A percentile compares a stretch with the other conserved stretches of the same genome.
Conservation (phyloP, 495 filamentous ascomycete species). For the Penicillium ochrochloron region DNA sequence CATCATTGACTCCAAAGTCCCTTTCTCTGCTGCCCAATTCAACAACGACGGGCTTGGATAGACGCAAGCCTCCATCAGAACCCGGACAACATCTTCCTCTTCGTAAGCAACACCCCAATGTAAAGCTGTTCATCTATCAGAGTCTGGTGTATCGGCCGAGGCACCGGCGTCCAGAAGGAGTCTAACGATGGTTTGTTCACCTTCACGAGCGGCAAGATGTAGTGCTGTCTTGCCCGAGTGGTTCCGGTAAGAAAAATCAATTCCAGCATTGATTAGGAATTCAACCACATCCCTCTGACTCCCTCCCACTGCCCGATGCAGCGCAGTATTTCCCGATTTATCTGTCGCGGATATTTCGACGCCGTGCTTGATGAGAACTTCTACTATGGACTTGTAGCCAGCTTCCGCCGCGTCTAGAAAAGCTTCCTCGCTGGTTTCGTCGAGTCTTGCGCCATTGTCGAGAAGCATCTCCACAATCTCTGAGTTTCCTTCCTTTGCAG, state of each 20-base stretch:
- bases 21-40: too few relatives aligned
- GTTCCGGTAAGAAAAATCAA: constrained; percentile 7
- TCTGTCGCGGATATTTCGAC: constrained; percentile 5
- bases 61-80: constrained; percentile 4
- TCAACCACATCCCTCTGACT: constrained; percentile 8
- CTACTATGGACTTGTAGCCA: constrained; percentile 3
- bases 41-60: not conserved
- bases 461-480: not conserved
- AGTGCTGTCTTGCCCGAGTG: constrained; percentile 1
- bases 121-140: constrained; percentile 7
- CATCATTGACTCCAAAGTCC: too few relatives aligned
- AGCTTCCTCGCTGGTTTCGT: constrained; percentile 5
- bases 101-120: constrained; percentile 10
- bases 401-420: constrained; percentile 11
- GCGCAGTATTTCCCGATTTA: constrained; percentile 2
- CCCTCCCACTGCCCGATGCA: constrained; percentile 8
- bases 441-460: not conserved
- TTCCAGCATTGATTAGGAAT: constrained; percentile 2
- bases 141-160: constrained; percentile 1
- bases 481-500: too few relatives aligned
- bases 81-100: not conserved
- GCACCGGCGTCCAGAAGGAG: constrained; percentile 1
- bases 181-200: constrained; percentile 1
- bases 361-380: constrained; percentile 9
- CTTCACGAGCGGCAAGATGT: constrained; percentile 8